Percentiles rank a stretch among this genome's conserved stretches.
Conservation (phyloP, 768 basidiomycete genomes). For the Panus rudis region DNA sequence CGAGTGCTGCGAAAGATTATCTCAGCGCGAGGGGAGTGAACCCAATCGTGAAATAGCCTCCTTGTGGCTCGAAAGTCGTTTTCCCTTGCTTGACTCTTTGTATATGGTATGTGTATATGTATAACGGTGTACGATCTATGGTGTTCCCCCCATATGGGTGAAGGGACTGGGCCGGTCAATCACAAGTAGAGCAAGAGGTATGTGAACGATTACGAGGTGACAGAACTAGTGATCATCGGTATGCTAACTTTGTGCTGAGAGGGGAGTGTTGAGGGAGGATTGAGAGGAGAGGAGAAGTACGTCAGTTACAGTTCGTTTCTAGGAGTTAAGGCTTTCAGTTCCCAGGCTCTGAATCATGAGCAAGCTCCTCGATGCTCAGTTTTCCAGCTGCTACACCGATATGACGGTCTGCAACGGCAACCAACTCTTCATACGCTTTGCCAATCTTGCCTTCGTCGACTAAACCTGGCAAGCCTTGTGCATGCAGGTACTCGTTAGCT, state of each 20-base stretch:
- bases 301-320: too few relatives aligned
- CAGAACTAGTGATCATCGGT: too few relatives aligned
- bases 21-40: conserved; percentile 46
- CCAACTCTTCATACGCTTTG: conserved; percentile 8
- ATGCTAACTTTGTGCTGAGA: too few relatives aligned
- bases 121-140: too few relatives aligned
- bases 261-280: too few relatives aligned
- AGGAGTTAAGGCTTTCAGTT: neutral
- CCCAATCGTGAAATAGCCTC: conserved; percentile 26
- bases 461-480: conserved; percentile 24
- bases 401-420: conserved; percentile 15
- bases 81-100: neutral
- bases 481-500: conserved; percentile 26
- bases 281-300: too few relatives aligned
- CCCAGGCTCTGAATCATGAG: neutral
- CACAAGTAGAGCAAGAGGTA: too few relatives aligned
- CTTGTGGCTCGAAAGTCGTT: neutral
- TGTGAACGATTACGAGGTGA: too few relatives aligned
- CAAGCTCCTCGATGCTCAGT: conserved; percentile 14
- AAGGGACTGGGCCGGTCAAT: too few relatives aligned
- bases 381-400: conserved; percentile 14
- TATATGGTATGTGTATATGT: too few relatives aligned
- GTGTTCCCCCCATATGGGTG: too few relatives aligned
- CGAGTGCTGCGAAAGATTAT: conserved; percentile 70
- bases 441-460: conserved; percentile 17